Base-by-base conservation (phyloP, 768 basidiomycete species). In the Lactifluus piperatus region DNA sequence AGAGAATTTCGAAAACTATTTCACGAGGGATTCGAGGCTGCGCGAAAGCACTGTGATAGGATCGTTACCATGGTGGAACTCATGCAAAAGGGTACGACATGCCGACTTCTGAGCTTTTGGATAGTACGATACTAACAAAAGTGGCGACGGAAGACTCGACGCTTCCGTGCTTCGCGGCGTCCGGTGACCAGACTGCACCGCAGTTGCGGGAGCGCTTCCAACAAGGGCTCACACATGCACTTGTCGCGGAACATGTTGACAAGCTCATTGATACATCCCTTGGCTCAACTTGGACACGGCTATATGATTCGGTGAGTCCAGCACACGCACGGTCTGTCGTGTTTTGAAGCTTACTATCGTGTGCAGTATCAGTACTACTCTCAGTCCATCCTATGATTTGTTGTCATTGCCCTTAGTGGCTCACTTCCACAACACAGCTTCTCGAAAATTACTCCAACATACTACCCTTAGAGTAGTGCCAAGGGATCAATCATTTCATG, bases 61-160 rank as follows among this genome's bases (percentile, higher is more conserved):
- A 88, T 99, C 67, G 86, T 95, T 70, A 95, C 83, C 41, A 79
- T 98, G 66, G 94, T 98, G 39, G 97, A 98, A 69, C 76, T 98
- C 54, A 98, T 98, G 97, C 95, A 98, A 73, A 94, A 93, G 79
- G 88, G 91, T 86, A 66, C 54, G 73, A 59, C 16, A n/a, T n/a
- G n/a, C 18, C 22, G 22, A 24, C 5, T 27, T 36, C 59, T 16
- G 39, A 9, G 37, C 27, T 10, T n/a, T 57, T 13, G 0, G 10
- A 27, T 44, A 9, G 14, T 18, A 36, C 10, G 32, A 32, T 34
- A n/a, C 57, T 60, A 56, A 69, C 20, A 52, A 62, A 24, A 30
- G 27, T 26, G 20, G 54, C 24, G 39, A 24, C 24, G 60, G 37
- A 51, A 93, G 94, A 95, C 69, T 97, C 93, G 1, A 80, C 84